Evolutionary conservation across 225 moss, liverwort and hornwort species (phyloP).

Genomic region (Thuidium tamariscinum): DNA sequence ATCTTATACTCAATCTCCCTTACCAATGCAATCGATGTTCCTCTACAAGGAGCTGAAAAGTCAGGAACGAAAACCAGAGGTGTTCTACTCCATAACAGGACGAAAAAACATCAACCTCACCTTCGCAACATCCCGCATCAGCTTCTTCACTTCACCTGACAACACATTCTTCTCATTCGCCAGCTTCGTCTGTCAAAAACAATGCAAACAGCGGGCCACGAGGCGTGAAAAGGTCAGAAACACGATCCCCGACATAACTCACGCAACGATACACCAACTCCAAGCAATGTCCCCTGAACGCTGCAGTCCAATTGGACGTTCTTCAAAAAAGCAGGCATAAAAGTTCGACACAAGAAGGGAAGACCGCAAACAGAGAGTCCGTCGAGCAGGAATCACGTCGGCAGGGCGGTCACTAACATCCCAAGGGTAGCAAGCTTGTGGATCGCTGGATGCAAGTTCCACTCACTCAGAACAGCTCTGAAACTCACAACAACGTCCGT

Average conservation of each 20-base stretch:
- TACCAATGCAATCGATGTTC: no score
- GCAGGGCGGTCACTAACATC: not conserved
- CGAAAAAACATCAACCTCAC: not conserved
- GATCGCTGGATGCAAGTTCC: not conserved
- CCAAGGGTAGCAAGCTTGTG: not conserved
- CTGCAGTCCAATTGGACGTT: not conserved
- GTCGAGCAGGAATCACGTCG: not conserved
- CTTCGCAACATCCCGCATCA: slow-evolving; percentile 89
- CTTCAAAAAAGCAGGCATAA: not conserved
- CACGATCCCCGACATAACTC: not conserved
- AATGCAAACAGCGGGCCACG: not conserved
- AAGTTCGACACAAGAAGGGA: not conserved
- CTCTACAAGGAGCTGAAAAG: not conserved
- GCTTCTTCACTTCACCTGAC: slow-evolving; percentile 74
- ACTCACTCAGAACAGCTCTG: not conserved
- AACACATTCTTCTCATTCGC: slow-evolving; percentile 67
- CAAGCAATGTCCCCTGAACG: not conserved
- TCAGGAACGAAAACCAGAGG: not conserved
- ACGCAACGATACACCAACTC: not conserved
- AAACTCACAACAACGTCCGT: not conserved
- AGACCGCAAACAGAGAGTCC: not conserved
- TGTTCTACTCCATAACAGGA: not conserved
- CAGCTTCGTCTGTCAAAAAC: slow-evolving; percentile 37
- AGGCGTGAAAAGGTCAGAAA: not conserved
- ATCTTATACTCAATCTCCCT: not conserved